These are phyloP conservation scores for Pleodorina starrii DNA, from an alignment of 139 green algal genomes.

Conservation along the genomic window DNA sequence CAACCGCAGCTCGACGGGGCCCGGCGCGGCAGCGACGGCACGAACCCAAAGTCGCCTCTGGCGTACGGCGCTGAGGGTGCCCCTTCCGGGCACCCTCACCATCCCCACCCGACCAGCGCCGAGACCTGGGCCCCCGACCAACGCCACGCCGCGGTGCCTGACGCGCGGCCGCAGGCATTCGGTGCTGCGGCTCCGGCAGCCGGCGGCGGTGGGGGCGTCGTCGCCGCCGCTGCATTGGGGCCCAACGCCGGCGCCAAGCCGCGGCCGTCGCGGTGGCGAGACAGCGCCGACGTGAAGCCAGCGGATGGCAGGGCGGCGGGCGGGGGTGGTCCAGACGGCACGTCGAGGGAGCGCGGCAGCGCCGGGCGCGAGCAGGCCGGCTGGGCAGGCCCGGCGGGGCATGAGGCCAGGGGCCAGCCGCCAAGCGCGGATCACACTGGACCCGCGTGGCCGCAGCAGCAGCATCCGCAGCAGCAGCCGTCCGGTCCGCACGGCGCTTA, in stretches of 20 bases:
- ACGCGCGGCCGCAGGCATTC: background rate
- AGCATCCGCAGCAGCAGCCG: background rate
- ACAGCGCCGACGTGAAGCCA: background rate
- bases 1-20: background rate
- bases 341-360: no score
- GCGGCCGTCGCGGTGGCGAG: conserved; percentile 1
- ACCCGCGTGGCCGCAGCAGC: background rate
- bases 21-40: background rate
- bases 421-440: no score
- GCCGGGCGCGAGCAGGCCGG: no score
- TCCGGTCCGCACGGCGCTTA: background rate
- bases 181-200: background rate
- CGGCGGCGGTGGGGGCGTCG: background rate
- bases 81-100: background rate
- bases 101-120: background rate
- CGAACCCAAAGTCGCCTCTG: background rate
- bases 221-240: background rate
- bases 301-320: no score
- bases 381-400: no score
- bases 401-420: no score
- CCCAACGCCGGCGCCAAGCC: background rate
- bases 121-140: background rate
- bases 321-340: no score
- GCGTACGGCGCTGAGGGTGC: background rate
- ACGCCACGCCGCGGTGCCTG: no score